These are phyloP conservation scores for Penicillium malachiteum DNA, from an alignment of 495 filamentous ascomycete species.

Conservation along the genomic window DNA sequence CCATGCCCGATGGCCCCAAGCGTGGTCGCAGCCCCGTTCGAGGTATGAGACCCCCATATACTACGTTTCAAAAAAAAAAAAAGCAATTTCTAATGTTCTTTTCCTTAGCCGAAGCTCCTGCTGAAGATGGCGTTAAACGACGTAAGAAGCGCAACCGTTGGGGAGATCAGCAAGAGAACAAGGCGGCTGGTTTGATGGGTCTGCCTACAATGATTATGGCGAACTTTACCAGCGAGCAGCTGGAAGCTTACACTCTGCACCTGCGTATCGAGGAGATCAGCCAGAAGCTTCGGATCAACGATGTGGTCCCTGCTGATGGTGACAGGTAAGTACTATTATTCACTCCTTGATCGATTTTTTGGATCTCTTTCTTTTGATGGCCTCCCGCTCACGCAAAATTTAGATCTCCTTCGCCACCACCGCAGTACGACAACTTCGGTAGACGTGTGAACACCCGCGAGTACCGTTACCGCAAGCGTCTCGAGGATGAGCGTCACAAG, in stretches of 20 bases:
- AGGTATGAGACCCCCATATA: slow-evolving; percentile 40
- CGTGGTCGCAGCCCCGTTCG: slow-evolving; percentile 74
- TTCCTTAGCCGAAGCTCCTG: slow-evolving; percentile 41
- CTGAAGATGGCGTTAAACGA: slow-evolving; percentile 70
- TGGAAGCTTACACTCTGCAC: slow-evolving; percentile 94
- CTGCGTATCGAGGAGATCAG: slow-evolving; percentile 97
- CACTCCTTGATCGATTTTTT: background rate
- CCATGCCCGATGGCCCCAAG: slow-evolving; percentile 55
- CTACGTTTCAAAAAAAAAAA: background rate
- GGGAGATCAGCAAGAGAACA: slow-evolving; percentile 95
- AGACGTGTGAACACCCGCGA: slow-evolving; percentile 97
- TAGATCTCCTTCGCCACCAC: slow-evolving; percentile 92
- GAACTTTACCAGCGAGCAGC: slow-evolving; percentile 95
- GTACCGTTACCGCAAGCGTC: slow-evolving; percentile 92
- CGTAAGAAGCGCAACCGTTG: slow-evolving; percentile 98
- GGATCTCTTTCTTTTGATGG: background rate
- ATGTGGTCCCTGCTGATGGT: slow-evolving; percentile 92
- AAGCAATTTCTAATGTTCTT: background rate
- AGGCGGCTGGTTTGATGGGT: slow-evolving; percentile 96
- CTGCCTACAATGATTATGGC: slow-evolving; percentile 93
- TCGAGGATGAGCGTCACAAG: slow-evolving; percentile 98
- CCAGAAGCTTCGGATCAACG: slow-evolving; percentile 96
- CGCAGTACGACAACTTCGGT: slow-evolving; percentile 98
- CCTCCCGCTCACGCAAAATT: slow-evolving; percentile 16
- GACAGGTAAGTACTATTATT: slow-evolving; percentile 71